Evolutionary conservation across 495 filamentous ascomycete species (phyloP).

Genomic region (Annulohypoxylon maeteangense): DNA sequence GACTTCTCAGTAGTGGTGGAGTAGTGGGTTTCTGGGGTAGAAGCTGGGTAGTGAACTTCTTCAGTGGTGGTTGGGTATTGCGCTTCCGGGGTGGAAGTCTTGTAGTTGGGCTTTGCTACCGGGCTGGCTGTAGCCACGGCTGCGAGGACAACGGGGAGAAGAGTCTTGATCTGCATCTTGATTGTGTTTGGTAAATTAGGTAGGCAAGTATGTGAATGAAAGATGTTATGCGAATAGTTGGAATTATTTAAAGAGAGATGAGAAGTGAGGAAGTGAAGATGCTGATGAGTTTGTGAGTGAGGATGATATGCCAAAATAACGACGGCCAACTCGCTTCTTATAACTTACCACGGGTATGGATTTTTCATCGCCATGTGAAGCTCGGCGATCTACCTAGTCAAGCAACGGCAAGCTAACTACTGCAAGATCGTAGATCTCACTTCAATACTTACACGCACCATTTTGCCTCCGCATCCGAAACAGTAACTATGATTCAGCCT

Average conservation of each 20-base stretch:
- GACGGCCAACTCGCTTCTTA: constrained; percentile 22
- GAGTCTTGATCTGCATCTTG: constrained; percentile 43
- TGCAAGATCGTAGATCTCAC: constrained; percentile 32
- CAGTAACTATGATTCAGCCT: constrained; percentile 30
- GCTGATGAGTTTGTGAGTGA: constrained; percentile 8
- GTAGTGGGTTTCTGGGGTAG: constrained; percentile 15
- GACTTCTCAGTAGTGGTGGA: neutral
- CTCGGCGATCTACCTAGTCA: constrained; percentile 25
- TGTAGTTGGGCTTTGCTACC: constrained; percentile 37
- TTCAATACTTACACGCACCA: constrained; percentile 34
- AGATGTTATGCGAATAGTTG: neutral
- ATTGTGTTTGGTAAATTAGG: neutral
- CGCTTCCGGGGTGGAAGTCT: constrained; percentile 22
- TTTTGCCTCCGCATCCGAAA: constrained; percentile 19
- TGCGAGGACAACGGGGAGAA: constrained; percentile 37
- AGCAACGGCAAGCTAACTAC: neutral
- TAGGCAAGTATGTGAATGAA: neutral
- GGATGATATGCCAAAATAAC: neutral
- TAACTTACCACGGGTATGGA: constrained; percentile 5
- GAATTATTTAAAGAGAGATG: constrained; percentile 1
- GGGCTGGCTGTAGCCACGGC: constrained; percentile 38
- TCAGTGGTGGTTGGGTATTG: constrained; percentile 21
- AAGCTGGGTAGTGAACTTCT: constrained; percentile 16
- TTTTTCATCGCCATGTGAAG: neutral
- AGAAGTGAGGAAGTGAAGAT: neutral